A percentile compares a stretch with the other conserved stretches of the same genome.
These are phyloP conservation scores for Glycine soja DNA, from an alignment of 306 rosid species.

Conservation along the genomic window DNA sequence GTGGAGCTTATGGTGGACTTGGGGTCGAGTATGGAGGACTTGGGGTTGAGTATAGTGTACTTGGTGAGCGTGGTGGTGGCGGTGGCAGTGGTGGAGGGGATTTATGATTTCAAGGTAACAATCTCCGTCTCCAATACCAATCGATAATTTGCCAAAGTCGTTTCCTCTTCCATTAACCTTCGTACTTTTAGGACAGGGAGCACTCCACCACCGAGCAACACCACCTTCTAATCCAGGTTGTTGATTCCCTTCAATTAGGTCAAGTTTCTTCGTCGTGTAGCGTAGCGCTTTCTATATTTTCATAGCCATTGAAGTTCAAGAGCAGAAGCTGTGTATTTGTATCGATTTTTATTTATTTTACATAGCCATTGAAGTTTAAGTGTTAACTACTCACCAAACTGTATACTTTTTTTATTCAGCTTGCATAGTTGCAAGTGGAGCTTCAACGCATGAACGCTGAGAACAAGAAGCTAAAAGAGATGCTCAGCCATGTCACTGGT, in stretches of 20 bases:
- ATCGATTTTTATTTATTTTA: too few species aligned
- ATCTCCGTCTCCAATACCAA: conserved; percentile 15
- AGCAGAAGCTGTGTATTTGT: too few species aligned
- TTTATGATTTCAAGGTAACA: conserved; percentile 72
- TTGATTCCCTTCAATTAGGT: conserved; percentile 10
- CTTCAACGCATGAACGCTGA: conserved; percentile 80
- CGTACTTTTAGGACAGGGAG: conserved; percentile 70
- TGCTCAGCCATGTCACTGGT: conserved; percentile 76
- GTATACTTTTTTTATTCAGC: conserved; percentile 48
- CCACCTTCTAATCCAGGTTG: conserved; percentile 63
- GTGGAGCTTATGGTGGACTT: too few species aligned
- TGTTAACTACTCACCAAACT: too few species aligned
- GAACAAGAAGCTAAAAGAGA: conserved; percentile 76
- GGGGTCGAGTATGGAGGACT: too few species aligned
- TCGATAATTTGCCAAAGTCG: background rate
- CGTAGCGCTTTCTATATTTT: background rate
- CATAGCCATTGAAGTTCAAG: too few species aligned
- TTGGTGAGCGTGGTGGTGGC: too few species aligned
- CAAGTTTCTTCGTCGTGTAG: background rate
- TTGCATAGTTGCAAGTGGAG: conserved; percentile 74
- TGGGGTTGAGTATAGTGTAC: too few species aligned
- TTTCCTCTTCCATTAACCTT: conserved; percentile 36
- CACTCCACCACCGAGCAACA: conserved; percentile 67
- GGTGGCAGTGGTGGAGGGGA: too few species aligned
- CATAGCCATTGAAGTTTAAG: too few species aligned